Evolutionary conservation across 2,329 filamentous ascomycete genomes (phyloP).

Genomic region (Ophiostoma himal-ulmi): DNA sequence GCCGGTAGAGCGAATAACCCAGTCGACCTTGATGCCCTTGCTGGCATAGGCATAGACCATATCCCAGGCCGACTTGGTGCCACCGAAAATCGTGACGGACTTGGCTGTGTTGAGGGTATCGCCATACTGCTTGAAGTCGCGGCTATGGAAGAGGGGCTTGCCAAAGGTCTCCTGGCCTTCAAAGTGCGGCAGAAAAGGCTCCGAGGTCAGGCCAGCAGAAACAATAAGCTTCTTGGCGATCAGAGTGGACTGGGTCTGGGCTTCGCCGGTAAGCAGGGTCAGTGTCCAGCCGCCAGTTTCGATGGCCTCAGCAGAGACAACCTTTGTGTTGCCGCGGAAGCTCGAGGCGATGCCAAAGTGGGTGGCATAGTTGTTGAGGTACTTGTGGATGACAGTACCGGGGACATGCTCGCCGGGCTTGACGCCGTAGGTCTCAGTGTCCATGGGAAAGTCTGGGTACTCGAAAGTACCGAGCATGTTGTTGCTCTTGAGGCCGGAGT

Average conservation of each 20-base stretch:
- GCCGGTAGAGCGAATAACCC: slow-evolving; percentile 53
- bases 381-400: slow-evolving; percentile 42
- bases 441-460: slow-evolving; percentile 68
- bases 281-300: slow-evolving; percentile 41
- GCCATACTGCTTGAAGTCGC: slow-evolving; percentile 40
- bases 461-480: slow-evolving; percentile 69
- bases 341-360: slow-evolving; percentile 39
- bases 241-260: slow-evolving; percentile 29
- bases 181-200: slow-evolving; percentile 44
- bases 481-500: slow-evolving; percentile 66
- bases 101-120: slow-evolving; percentile 40
- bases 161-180: slow-evolving; percentile 43
- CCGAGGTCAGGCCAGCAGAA: slow-evolving; percentile 51
- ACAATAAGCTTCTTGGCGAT: slow-evolving; percentile 45
- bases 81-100: slow-evolving; percentile 52
- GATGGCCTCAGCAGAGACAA: slow-evolving; percentile 41
- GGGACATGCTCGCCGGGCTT: slow-evolving; percentile 44
- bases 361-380: slow-evolving; percentile 42
- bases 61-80: slow-evolving; percentile 61
- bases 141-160: slow-evolving; percentile 45
- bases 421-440: slow-evolving; percentile 45
- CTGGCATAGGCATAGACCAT: slow-evolving; percentile 56
- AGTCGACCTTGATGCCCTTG: slow-evolving; percentile 50
- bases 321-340: slow-evolving; percentile 38
- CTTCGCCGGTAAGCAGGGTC: slow-evolving; percentile 28